phyloP scores from a whole-genome alignment of 1,284 basidiomycete species.

The Pseudozyma hubeiensis region DNA sequence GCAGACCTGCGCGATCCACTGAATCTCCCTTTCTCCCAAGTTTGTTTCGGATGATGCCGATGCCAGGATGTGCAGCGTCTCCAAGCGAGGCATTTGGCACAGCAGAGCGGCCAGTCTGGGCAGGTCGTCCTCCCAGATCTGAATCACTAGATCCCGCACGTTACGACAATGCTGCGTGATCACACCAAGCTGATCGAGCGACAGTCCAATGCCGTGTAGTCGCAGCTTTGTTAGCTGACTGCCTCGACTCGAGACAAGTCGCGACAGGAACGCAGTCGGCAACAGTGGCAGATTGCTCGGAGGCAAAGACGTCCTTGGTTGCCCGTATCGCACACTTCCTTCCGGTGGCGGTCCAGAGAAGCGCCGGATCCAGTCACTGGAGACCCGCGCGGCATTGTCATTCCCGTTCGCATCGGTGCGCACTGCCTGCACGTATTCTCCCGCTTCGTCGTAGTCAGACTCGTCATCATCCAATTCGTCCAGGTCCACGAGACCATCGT shows the following conservation, averaged over 20 bases:
- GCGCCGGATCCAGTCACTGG: conserved; percentile 31
- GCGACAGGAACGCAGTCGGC: conserved; percentile 36
- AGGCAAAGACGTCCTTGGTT: conserved; percentile 15
- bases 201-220: conserved; percentile 58
- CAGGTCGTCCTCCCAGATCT: conserved; percentile 60
- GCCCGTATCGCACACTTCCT: conserved; percentile 43
- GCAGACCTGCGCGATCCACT: conserved; percentile 44
- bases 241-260: conserved; percentile 37
- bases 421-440: conserved; percentile 19
- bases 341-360: conserved; percentile 42
- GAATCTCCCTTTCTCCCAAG: conserved; percentile 43
- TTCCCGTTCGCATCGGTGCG: not conserved
- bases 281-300: conserved; percentile 41
- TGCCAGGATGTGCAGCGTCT: conserved; percentile 57
- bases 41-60: conserved; percentile 41
- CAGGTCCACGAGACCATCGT: conserved; percentile 41
- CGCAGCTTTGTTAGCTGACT: conserved; percentile 48
- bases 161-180: conserved; percentile 38
- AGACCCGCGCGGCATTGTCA: conserved; percentile 1
- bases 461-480: conserved; percentile 43
- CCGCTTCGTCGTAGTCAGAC: conserved; percentile 35
- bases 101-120: conserved; percentile 38
- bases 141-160: conserved; percentile 61
- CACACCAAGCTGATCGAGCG: conserved; percentile 52
- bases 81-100: conserved; percentile 39